Evolutionary conservation across 2,329 filamentous ascomycete species (phyloP).

Genomic region (Phoma sp.): DNA sequence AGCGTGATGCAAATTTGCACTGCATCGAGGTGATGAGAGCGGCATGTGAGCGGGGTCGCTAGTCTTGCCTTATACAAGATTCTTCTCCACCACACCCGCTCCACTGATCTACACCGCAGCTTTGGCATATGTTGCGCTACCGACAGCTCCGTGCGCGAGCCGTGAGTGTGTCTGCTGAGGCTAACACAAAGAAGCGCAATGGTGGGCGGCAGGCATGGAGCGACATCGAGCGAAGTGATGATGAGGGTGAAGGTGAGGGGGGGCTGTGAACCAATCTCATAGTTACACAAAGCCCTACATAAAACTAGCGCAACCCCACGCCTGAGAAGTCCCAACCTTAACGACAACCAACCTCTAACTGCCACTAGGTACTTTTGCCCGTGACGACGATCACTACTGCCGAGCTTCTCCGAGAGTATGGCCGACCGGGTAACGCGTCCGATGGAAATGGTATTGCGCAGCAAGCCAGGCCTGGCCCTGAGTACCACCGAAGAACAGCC

Average conservation of each 20-base stretch:
- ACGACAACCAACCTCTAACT: background rate
- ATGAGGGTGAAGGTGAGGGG: no score
- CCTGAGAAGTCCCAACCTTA: background rate
- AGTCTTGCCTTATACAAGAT: background rate
- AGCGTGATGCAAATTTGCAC: no score
- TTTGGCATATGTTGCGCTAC: background rate
- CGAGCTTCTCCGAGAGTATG: background rate
- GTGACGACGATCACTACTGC: background rate
- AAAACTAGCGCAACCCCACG: background rate
- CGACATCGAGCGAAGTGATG: no score
- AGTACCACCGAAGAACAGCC: background rate
- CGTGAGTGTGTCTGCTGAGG: no score
- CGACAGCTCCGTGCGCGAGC: background rate
- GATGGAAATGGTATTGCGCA: background rate
- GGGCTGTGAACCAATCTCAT: no score
- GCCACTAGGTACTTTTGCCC: no score
- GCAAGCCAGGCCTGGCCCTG: background rate
- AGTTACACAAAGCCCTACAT: background rate
- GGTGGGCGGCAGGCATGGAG: no score
- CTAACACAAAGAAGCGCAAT: no score
- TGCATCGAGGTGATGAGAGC: background rate
- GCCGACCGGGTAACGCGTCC: background rate
- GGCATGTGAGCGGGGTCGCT: background rate
- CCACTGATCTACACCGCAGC: constrained; percentile 10
- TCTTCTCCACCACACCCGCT: background rate